phyloP scores from a whole-genome alignment of 108 stramenopile genomes.

The Asterionellopsis glacialis region DNA sequence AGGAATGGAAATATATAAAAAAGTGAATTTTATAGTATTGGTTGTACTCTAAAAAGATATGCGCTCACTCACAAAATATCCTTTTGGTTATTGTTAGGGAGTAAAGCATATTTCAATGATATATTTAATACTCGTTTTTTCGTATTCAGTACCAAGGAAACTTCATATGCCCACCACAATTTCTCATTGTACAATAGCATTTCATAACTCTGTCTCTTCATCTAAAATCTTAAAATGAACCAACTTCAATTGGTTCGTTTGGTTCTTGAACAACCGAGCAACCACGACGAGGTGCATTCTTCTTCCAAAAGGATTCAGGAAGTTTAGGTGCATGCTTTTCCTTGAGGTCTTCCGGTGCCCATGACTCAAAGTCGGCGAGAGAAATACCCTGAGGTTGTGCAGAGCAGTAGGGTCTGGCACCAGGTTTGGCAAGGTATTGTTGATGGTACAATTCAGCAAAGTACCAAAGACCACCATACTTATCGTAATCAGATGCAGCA shows the following conservation, averaged over 20 bases:
- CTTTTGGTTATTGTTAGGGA: no score
- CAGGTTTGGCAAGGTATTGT: slow-evolving; percentile 83
- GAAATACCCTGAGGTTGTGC: slow-evolving; percentile 75
- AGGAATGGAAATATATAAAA: no score
- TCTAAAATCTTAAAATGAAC: no score
- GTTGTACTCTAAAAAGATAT: no score
- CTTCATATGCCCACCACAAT: no score
- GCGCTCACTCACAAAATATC: no score
- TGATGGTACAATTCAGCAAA: slow-evolving; percentile 83
- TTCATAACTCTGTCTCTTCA: no score
- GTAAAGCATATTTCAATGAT: no score
- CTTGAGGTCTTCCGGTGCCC: slow-evolving; percentile 51
- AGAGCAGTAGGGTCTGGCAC: slow-evolving; percentile 69
- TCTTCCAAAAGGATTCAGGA: slow-evolving; percentile 67
- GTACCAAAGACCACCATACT: slow-evolving; percentile 76
- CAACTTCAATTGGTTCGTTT: slow-evolving; percentile 52
- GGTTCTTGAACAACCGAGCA: slow-evolving; percentile 67
- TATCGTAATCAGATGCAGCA: slow-evolving; percentile 61
- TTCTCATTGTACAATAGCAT: no score
- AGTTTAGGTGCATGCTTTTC: slow-evolving; percentile 69
- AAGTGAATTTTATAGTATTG: no score
- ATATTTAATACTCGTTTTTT: no score
- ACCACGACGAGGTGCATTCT: slow-evolving; percentile 58
- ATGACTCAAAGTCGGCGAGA: slow-evolving; percentile 51
- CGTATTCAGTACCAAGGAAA: no score